Evolutionary conservation across 306 rosid species (phyloP), one percentile per base, ranked within the genome.

Genomic region (Clitoria ternatea): DNA sequence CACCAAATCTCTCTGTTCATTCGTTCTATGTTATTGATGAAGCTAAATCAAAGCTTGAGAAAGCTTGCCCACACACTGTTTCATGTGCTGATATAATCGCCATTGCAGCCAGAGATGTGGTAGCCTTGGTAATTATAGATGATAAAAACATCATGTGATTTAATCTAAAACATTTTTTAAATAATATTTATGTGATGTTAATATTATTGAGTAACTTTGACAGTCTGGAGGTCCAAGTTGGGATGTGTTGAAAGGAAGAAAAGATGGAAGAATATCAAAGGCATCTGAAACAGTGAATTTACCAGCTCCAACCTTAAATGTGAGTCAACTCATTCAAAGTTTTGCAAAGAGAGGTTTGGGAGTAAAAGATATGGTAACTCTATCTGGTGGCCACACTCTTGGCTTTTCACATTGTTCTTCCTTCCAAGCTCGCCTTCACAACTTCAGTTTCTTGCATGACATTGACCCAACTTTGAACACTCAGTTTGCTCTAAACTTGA

Each of bases 301-400:
- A 50, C 97, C 96, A 9, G 82, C 88, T 4, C 92, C 96, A 80
- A 80, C 84, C 67, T 78, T 79, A 23, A 91, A 85, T 17, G 64
- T 82, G 2, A 75, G 61, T 11, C 85, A 87, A 73, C 85, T 89
- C 40, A 80, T 84, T 47, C 80, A 79, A 11, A 85, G 83, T 78
- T 87, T 89, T 71, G 80, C 75, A 50, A 79, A 73, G 42, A 89
- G 93, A 79, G 91, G 96, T 1, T 79, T 91, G 44, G 85, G 77
- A 6, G 59, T 82, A 5, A 87, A 82, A 36, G 96, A 91, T 15
- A 12, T 91, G 81, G 93, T 87, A n/a, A 83, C 93, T 50, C 82
- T 91, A 23, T 88, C 97, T 0, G 96, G 92, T 33, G 97, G 85
- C 8, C 97, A 91, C 83, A 88, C 88, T 10, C 81, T 86, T 5